These are phyloP conservation scores for Metarhizium anisopliae DNA, from an alignment of 2,329 filamentous ascomycete genomes.

Conservation along the genomic window DNA sequence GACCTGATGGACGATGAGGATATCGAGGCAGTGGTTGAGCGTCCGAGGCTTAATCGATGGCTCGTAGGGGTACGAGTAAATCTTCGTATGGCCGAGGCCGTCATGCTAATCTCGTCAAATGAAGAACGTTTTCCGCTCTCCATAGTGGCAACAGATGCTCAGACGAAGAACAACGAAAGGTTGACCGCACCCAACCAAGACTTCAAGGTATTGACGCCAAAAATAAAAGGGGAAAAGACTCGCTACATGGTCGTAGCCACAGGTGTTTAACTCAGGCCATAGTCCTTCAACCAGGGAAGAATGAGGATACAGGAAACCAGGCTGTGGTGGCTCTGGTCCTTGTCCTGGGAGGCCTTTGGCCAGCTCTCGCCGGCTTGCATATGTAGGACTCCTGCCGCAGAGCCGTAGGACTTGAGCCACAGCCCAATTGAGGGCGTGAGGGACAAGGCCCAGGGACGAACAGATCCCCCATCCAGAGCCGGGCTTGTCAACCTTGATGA, in stretches of 20 bases:
- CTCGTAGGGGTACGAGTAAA: slow-evolving; percentile 7
- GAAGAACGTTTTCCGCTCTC: slow-evolving; percentile 6
- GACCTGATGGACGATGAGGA: slow-evolving; percentile 5
- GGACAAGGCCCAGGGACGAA: not conserved
- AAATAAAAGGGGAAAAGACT: not conserved
- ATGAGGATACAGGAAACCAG: not conserved
- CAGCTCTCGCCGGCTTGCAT: not conserved
- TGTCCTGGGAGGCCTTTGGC: not conserved
- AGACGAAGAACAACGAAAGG: not conserved
- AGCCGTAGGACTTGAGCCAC: not conserved
- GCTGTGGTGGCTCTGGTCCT: not conserved
- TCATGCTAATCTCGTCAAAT: slow-evolving; percentile 8
- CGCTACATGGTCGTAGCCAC: not conserved
- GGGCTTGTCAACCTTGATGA: not conserved
- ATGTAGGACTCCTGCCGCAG: slow-evolving; percentile 1
- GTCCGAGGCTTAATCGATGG: slow-evolving; percentile 7
- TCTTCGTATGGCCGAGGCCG: slow-evolving; percentile 7
- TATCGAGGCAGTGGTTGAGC: slow-evolving; percentile 3
- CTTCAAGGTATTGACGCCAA: not conserved
- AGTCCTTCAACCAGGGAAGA: not conserved
- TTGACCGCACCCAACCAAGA: not conserved
- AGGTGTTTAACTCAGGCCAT: not conserved
- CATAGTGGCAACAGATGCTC: slow-evolving; percentile 4
- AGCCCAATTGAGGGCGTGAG: not conserved
- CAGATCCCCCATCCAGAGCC: not conserved